These are phyloP conservation scores for Plasmopara halstedii DNA, from an alignment of 352 stramenopile species.

Conservation along the genomic window DNA sequence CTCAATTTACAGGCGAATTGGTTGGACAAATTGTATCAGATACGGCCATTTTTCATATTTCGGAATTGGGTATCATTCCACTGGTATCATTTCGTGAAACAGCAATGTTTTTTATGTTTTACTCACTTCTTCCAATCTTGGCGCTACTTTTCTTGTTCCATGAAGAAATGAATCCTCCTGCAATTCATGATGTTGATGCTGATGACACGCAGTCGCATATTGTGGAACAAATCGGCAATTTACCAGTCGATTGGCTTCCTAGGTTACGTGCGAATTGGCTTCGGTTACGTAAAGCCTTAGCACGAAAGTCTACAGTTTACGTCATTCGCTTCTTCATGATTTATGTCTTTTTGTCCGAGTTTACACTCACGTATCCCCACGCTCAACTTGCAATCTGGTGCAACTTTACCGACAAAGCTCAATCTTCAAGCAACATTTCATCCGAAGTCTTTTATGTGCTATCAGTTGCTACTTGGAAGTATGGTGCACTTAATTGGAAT, in stretches of 20 bases:
- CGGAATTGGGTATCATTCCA: conserved; percentile 29
- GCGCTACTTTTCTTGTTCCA: conserved; percentile 31
- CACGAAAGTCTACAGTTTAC: conserved; percentile 29
- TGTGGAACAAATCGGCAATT: neutral
- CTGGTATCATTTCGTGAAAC: conserved; percentile 38
- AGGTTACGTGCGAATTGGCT: conserved; percentile 10
- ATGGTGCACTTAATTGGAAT: conserved; percentile 31
- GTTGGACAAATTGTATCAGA: conserved; percentile 39
- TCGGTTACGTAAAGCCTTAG: conserved; percentile 23
- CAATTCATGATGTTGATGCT: conserved; percentile 14
- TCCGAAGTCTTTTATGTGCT: conserved; percentile 34
- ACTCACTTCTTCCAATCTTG: conserved; percentile 33
- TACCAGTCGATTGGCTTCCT: neutral
- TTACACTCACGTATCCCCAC: conserved; percentile 41
- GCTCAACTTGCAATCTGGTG: conserved; percentile 36
- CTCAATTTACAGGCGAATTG: conserved; percentile 42
- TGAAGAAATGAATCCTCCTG: conserved; percentile 23
- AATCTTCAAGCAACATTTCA: conserved; percentile 43
- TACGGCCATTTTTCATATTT: conserved; percentile 45
- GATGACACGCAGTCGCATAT: neutral
- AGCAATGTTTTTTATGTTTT: conserved; percentile 45
- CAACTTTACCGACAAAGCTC: conserved; percentile 27
- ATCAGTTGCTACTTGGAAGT: conserved; percentile 37
- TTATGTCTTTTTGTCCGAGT: conserved; percentile 56
- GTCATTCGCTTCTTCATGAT: conserved; percentile 51